Evolutionary conservation across 1,139 yeast species (phyloP).

Genomic region (Saccharomyces pastorianus): DNA sequence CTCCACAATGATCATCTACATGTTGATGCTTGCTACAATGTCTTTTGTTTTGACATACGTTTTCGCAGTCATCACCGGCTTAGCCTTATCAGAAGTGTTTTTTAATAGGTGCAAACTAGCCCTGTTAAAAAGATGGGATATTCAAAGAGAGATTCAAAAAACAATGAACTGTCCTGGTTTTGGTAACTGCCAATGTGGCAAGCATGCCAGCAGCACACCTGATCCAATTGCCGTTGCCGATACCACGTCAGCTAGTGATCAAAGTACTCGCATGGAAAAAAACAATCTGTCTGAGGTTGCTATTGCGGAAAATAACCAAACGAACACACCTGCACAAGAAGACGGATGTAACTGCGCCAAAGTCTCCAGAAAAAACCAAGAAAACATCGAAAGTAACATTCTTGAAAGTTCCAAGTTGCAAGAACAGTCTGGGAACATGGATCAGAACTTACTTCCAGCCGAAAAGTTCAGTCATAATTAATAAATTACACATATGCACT

Average conservation of each 20-base stretch:
- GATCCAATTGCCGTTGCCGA: neutral
- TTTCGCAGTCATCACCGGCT: conserved; percentile 63
- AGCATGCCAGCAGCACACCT: conserved; percentile 8
- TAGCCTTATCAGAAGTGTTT: conserved; percentile 59
- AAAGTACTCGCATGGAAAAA: neutral
- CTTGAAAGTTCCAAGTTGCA: conserved; percentile 21
- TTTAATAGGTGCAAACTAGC: conserved; percentile 44
- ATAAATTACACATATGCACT: neutral
- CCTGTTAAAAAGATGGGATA: conserved; percentile 28
- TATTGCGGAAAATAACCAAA: neutral
- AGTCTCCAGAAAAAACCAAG: conserved; percentile 10
- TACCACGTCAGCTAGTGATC: neutral
- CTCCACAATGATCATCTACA: conserved; percentile 59
- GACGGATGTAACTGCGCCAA: conserved; percentile 4
- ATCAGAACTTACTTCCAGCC: conserved; percentile 25
- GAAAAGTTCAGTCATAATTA: conserved; percentile 15
- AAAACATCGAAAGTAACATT: conserved; percentile 20
- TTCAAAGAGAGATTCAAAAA: conserved; percentile 25
- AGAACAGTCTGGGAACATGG: conserved; percentile 29
- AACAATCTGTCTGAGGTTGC: neutral
- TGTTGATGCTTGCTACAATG: conserved; percentile 74
- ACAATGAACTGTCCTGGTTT: conserved; percentile 26
- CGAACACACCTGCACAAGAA: neutral
- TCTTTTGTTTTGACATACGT: conserved; percentile 55
- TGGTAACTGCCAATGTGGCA: conserved; percentile 25